Conservation (phyloP, 176 grass and related monocot species). For the Eragrostis nindensis region DNA sequence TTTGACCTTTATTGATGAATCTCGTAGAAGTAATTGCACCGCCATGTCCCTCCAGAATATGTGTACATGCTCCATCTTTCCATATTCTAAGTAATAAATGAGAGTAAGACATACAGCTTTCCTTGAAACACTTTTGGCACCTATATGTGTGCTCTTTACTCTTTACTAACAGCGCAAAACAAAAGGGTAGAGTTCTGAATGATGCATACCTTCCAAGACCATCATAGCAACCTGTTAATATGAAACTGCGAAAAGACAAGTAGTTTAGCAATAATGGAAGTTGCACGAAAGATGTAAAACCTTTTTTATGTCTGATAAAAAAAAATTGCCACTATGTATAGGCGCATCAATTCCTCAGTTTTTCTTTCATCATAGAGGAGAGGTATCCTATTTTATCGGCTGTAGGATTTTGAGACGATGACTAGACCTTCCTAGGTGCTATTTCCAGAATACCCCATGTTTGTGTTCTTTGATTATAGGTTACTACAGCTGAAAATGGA, state of each 20-base stretch:
- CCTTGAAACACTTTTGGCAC: conserved; percentile 12
- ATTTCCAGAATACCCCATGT: not conserved
- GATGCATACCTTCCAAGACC: conserved; percentile 72
- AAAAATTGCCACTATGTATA: not conserved
- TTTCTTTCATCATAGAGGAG: not conserved
- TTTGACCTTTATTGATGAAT: conserved; percentile 71
- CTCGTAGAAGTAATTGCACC: conserved; percentile 68
- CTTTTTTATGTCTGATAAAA: conserved; percentile 5
- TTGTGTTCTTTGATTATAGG: not conserved
- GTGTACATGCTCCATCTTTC: conserved; percentile 71
- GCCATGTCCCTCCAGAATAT: conserved; percentile 79
- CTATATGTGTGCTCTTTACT: not conserved
- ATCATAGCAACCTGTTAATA: conserved; percentile 93
- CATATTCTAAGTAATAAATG: conserved; percentile 67
- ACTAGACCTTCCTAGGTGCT: not conserved
- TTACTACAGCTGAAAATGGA: not conserved
- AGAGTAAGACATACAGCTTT: conserved; percentile 11
- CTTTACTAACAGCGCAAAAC: not conserved
- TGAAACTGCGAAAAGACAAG: conserved; percentile 63
- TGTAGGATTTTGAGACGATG: not conserved
- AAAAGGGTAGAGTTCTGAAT: conserved; percentile 2
- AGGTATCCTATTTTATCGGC: not conserved
- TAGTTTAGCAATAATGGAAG: conserved; percentile 33
- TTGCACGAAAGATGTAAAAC: not conserved
- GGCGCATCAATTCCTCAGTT: not conserved